phyloP scores from a whole-genome alignment of 208 protist species.

The Phytomonas sp. region DNA sequence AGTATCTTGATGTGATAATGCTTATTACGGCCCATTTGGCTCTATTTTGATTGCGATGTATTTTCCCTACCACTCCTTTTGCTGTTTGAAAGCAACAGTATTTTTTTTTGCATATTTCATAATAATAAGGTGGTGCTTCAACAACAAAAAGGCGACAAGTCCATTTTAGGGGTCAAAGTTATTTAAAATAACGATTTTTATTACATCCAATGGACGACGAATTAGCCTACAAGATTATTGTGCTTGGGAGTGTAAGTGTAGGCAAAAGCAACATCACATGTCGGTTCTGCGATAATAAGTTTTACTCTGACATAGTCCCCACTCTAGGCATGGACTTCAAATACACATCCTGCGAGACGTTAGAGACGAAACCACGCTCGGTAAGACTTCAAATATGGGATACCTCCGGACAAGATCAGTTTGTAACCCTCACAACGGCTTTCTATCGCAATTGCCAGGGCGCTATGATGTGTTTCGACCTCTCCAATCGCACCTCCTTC shows the following conservation, averaged over 20 bases:
- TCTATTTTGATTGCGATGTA: conserved; percentile 8
- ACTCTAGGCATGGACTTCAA: conserved; percentile 88
- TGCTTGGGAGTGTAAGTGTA: conserved; percentile 87
- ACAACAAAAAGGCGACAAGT: not conserved
- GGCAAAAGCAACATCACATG: conserved; percentile 87
- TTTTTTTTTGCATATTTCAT: conserved; percentile 9
- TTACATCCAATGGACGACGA: conserved; percentile 48
- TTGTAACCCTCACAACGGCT: conserved; percentile 84
- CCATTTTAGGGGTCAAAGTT: not conserved
- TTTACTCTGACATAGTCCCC: conserved; percentile 72
- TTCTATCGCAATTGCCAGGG: conserved; percentile 91
- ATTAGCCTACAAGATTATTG: conserved; percentile 85
- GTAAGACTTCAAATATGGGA: conserved; percentile 89
- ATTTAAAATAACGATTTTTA: not conserved
- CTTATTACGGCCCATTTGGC: not conserved
- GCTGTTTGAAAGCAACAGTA: not conserved
- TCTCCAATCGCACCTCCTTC: conserved; percentile 90
- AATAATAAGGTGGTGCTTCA: not conserved
- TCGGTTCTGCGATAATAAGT: conserved; percentile 80
- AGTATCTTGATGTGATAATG: conserved; percentile 5
- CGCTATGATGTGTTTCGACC: conserved; percentile 95
- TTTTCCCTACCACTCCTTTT: conserved; percentile 11
- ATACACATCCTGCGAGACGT: conserved; percentile 64
- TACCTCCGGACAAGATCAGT: conserved; percentile 86
- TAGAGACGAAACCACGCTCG: conserved; percentile 54